A percentile compares a stretch with the other conserved stretches of the same genome.
phyloP scores from a whole-genome alignment of 768 basidiomycete genomes.

The Cyclocybe aegerita region DNA sequence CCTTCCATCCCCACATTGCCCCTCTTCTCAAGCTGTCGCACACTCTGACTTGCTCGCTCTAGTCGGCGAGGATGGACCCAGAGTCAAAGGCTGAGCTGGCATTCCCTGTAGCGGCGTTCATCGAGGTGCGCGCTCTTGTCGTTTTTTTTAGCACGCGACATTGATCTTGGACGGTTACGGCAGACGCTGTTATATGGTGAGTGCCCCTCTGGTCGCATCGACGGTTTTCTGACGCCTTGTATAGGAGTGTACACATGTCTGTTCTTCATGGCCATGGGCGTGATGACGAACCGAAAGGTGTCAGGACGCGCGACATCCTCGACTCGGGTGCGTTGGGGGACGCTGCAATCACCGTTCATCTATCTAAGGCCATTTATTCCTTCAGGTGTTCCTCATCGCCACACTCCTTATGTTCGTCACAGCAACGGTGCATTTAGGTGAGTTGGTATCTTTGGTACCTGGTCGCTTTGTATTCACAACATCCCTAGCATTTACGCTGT shows the following conservation, averaged over 20 bases:
- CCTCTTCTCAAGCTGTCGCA: too few relatives aligned
- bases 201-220: background rate
- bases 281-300: slow-evolving; percentile 3
- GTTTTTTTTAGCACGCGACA: background rate
- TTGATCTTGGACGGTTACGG: background rate
- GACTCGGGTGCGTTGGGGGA: background rate
- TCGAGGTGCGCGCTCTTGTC: slow-evolving; percentile 1
- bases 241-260: slow-evolving; percentile 13
- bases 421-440: slow-evolving; percentile 24
- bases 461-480: background rate
- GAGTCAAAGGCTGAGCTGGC: slow-evolving; percentile 1
- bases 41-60: too few relatives aligned
- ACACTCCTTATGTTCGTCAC: slow-evolving; percentile 24
- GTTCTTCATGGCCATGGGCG: slow-evolving; percentile 10
- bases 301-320: background rate
- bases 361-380: background rate
- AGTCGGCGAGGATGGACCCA: background rate
- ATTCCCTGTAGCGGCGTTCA: slow-evolving; percentile 1
- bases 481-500: slow-evolving; percentile 14
- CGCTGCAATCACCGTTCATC: background rate
- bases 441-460: background rate
- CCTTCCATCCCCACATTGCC: too few relatives aligned
- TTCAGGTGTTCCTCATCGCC: slow-evolving; percentile 21
- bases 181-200: slow-evolving; percentile 8
- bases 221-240: background rate